phyloP scores from a whole-genome alignment of 768 basidiomycete genomes.

The Porpolomopsis calyptriformis region DNA sequence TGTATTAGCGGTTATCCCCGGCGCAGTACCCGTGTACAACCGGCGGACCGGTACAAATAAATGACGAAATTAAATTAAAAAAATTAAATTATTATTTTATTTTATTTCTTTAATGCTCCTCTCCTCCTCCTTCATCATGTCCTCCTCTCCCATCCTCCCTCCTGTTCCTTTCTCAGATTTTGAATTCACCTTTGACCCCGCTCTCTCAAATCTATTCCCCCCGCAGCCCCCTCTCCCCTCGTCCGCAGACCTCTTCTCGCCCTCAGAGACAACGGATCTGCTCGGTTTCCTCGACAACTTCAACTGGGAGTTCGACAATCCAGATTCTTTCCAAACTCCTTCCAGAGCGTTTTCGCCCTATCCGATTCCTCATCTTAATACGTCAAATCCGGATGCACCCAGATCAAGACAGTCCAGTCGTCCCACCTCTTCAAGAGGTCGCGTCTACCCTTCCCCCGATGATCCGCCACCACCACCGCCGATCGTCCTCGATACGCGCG shows the following conservation, averaged over 20 bases:
- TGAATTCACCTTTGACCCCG: conserved; percentile 60
- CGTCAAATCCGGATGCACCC: conserved; percentile 30
- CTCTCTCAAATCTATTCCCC: conserved; percentile 48
- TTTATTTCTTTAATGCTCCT: neutral
- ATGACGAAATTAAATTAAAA: neutral
- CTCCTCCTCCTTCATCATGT: neutral
- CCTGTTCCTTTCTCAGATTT: conserved; percentile 59
- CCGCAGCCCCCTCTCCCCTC: conserved; percentile 53
- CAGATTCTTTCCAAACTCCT: conserved; percentile 16
- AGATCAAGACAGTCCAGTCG: conserved; percentile 21
- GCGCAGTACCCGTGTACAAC: no score
- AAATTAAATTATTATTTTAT: no score
- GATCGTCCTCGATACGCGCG: conserved; percentile 15
- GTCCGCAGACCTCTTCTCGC: conserved; percentile 70
- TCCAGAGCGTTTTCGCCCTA: conserved; percentile 27
- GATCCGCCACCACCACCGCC: conserved; percentile 1
- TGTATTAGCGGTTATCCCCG: no score
- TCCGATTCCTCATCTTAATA: conserved; percentile 38
- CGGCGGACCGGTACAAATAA: neutral
- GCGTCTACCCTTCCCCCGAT: neutral
- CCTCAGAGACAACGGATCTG: conserved; percentile 66
- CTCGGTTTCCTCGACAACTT: conserved; percentile 73
- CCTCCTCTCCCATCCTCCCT: conserved; percentile 11
- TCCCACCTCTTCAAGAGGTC: conserved; percentile 13
- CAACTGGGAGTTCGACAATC: conserved; percentile 42